phyloP scores from a whole-genome alignment of 139 green algal genomes.

The Tetraselmis striata region DNA sequence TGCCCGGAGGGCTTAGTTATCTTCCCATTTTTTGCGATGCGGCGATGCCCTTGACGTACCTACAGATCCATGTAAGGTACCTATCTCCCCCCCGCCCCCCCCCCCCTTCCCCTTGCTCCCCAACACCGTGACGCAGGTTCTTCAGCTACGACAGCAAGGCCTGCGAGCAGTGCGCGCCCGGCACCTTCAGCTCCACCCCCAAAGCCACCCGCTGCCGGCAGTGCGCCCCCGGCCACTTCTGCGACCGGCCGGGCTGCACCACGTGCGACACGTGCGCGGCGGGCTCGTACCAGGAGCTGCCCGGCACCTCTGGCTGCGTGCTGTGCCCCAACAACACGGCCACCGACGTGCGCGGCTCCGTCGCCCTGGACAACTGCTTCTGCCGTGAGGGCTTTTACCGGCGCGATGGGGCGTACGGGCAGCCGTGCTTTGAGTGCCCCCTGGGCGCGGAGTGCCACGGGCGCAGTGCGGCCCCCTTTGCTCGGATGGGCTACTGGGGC shows the following conservation, averaged over 20 bases:
- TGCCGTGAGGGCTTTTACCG: not conserved
- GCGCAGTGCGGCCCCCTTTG: not conserved
- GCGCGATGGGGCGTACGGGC: not conserved
- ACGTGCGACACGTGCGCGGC: not conserved
- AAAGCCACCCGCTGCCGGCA: not conserved
- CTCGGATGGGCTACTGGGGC: not conserved
- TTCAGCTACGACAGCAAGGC: not conserved
- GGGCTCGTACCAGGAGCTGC: not conserved
- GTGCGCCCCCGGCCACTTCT: not conserved
- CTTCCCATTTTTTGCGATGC: no score
- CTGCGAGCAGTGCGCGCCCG: not conserved
- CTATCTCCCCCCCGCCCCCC: not conserved
- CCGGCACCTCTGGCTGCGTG: not conserved
- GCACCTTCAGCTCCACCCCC: not conserved
- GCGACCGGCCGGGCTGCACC: not conserved
- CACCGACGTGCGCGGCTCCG: not conserved
- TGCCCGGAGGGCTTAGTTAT: no score
- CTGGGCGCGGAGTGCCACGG: not conserved
- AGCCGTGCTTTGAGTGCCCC: not conserved
- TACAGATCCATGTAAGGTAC: no score
- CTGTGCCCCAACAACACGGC: not conserved
- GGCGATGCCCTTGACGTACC: no score
- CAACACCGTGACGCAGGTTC: no score
- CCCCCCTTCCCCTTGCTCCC: not conserved
- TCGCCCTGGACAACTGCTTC: not conserved